These are phyloP conservation scores for Moniliophthora roreri DNA, from an alignment of 1,284 basidiomycete genomes.

Conservation along the genomic window DNA sequence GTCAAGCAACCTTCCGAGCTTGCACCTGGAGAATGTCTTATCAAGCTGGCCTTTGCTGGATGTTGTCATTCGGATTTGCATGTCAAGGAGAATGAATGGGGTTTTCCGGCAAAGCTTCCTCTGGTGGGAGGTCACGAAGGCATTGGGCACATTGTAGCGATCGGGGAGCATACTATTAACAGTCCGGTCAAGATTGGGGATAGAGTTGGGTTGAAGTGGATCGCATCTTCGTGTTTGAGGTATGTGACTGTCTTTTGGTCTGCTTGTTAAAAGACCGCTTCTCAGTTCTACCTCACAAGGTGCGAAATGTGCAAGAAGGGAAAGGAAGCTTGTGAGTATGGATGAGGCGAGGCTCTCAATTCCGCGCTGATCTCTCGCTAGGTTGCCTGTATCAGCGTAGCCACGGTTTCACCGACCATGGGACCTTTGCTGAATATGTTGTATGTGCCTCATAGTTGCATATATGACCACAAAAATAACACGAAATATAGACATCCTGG, in stretches of 20 bases:
- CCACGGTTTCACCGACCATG: constrained; percentile 63
- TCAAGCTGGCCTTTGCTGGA: constrained; percentile 65
- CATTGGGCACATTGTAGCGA: constrained; percentile 60
- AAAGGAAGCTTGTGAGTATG: constrained; percentile 47
- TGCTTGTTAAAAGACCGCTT: neutral
- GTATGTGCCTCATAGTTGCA: constrained; percentile 27
- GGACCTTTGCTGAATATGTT: constrained; percentile 49
- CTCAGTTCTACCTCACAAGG: constrained; percentile 16
- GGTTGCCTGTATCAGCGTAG: constrained; percentile 39
- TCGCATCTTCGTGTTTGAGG: constrained; percentile 59
- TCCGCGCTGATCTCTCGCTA: constrained; percentile 19
- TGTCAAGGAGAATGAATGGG: constrained; percentile 57
- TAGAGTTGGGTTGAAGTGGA: constrained; percentile 76
- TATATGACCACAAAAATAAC: neutral
- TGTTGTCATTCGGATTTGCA: constrained; percentile 71
- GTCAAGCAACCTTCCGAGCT: constrained; percentile 61
- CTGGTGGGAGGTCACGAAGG: constrained; percentile 76
- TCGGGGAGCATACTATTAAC: constrained; percentile 52
- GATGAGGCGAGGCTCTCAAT: neutral
- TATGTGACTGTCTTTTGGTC: constrained; percentile 16
- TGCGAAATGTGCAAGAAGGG: constrained; percentile 64
- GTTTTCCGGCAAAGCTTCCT: constrained; percentile 45
- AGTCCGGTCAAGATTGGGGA: constrained; percentile 58
- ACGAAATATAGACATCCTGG: neutral
- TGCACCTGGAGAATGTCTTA: constrained; percentile 63